Evolutionary conservation across 306 rosid species (phyloP).

Genomic region (Prunus fruticosa): DNA sequence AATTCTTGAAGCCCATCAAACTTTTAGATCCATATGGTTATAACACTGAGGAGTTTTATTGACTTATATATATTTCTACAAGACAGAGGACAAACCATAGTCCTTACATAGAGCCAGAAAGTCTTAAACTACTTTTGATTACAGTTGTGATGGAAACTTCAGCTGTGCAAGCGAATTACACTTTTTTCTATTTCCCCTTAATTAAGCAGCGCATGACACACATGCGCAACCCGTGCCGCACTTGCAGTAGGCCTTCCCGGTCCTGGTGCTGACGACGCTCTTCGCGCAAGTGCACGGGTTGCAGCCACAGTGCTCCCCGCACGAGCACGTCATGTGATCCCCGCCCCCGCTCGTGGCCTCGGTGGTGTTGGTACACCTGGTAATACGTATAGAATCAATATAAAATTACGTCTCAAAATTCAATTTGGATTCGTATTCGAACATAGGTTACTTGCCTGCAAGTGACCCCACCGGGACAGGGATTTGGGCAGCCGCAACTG

Average conservation of each 20-base stretch:
- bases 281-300: slow-evolving; percentile 65
- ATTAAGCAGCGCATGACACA: slow-evolving; percentile 40
- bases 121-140: not conserved
- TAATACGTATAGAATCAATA: not conserved
- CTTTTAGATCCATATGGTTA: too few species aligned
- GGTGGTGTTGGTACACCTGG: slow-evolving; percentile 7
- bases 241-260: slow-evolving; percentile 44
- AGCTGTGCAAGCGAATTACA: not conserved
- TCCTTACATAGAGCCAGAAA: not conserved
- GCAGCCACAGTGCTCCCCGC: slow-evolving; percentile 81
- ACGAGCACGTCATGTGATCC: slow-evolving; percentile 51
- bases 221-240: slow-evolving; percentile 51
- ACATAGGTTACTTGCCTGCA: slow-evolving; percentile 11
- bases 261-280: slow-evolving; percentile 28
- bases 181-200: not conserved
- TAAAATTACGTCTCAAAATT: too few species aligned
- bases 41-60: too few species aligned
- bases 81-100: too few species aligned
- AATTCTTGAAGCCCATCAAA: too few species aligned
- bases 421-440: too few species aligned
- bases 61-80: too few species aligned
- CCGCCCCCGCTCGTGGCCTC: slow-evolving; percentile 3
- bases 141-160: not conserved
- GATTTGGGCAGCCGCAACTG: slow-evolving; percentile 28
- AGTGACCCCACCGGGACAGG: slow-evolving; percentile 21